Base-by-base conservation (phyloP, 495 filamentous ascomycete genomes). In the Podospora fimiseda region DNA sequence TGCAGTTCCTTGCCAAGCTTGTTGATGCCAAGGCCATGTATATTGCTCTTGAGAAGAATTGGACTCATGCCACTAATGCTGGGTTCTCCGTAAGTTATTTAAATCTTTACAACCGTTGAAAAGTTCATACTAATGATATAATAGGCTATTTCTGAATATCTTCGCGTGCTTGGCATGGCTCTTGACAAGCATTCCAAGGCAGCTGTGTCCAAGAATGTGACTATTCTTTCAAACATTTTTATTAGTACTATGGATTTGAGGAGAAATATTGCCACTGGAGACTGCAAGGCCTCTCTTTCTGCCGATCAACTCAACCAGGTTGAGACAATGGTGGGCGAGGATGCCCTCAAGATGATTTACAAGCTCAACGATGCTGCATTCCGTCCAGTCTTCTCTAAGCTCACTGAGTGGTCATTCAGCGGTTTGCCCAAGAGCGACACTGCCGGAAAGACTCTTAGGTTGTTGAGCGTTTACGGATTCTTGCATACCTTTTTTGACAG, bases 281-380 rank as follows among this genome's bases (percentile, higher is more conserved):
- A 63, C n/a, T n/a, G 22, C 38, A 60, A 60, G 60, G 53, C 53
- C 7, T 45, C 48, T 0, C 23, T 56, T 19, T 52, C 18, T 5
- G 18, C 52, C 1, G 23, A 60, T 0, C 56, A 70, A n/a, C 40
- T 65, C 5, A 59, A 63, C 1, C 61, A 69, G 23, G 72, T 88
- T n/a, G 89, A 95, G 66, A 72, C 71, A 24, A 61, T 70, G 2
- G 58, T 88, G 49, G 82, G 88, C 57, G 75, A 84, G 9, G 75
- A 83, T 2, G 83, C 82, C 0, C 81, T 97, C 37, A 86, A 89
- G 65, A 91, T 95, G 83, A 87, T 93, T 46, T 88, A 94, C 71
- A 96, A 96, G 76, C 78, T 97, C 18, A 97, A 96, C 68, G 94
- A 98, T 67, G 81, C 85, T n/a, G 81, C 87, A 15, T 98, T 97